phyloP scores from a whole-genome alignment of 768 basidiomycete species.

The Dacryopinax primogenitus region DNA sequence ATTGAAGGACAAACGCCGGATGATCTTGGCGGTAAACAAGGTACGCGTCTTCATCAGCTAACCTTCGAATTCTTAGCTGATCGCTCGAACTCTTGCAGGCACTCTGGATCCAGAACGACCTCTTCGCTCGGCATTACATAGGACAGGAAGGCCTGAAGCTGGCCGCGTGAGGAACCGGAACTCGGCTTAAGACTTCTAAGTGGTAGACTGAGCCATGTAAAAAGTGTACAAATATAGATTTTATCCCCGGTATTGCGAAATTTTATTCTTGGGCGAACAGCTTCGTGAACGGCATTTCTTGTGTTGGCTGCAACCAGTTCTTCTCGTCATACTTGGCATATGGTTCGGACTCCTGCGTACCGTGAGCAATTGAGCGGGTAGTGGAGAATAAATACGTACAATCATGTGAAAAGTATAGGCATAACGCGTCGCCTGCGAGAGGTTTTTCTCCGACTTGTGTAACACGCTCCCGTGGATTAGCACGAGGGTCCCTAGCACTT shows the following conservation, averaged over 20 bases:
- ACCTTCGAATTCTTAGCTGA: no score
- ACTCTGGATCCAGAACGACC: conserved; percentile 13
- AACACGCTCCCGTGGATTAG: conserved; percentile 87
- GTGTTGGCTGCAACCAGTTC: conserved; percentile 91
- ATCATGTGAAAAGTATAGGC: conserved; percentile 98
- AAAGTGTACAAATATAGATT: neutral
- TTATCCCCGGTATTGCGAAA: neutral
- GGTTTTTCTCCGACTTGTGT: conserved; percentile 84
- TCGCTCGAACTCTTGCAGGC: no score
- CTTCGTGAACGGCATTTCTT: conserved; percentile 57
- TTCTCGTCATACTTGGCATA: conserved; percentile 67
- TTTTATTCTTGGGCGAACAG: conserved; percentile 22
- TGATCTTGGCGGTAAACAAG: conserved; percentile 14
- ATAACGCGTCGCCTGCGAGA: conserved; percentile 56
- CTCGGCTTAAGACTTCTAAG: no score
- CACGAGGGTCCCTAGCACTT: conserved; percentile 62
- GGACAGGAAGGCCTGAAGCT: neutral
- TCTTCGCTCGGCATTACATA: conserved; percentile 13
- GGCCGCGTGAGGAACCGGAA: no score
- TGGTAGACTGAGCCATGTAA: neutral
- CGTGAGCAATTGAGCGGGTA: conserved; percentile 18
- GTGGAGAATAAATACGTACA: conserved; percentile 21
- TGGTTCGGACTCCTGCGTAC: conserved; percentile 39
- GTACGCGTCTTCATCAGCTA: no score
- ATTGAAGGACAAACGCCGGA: neutral